Evolutionary conservation across 148 eudicot species (phyloP).

Genomic region (Silene conica): DNA sequence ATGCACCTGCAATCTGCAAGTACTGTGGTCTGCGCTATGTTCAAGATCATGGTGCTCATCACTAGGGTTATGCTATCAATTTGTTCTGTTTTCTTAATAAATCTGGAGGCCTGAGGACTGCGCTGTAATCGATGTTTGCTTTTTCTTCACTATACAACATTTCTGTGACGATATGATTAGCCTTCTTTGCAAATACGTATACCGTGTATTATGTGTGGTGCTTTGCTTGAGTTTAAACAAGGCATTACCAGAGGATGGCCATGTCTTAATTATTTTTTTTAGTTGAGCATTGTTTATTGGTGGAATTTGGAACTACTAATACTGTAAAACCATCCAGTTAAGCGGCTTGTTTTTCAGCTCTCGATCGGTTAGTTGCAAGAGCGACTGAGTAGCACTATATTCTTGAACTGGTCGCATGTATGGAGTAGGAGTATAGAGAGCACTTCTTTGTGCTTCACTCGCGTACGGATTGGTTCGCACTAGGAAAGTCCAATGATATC

Average conservation of each 20-base stretch:
- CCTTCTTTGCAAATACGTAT: not conserved
- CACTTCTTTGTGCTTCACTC: too few relatives aligned
- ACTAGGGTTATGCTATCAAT: slow-evolving; percentile 25
- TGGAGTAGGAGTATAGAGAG: too few relatives aligned
- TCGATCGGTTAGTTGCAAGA: too few relatives aligned
- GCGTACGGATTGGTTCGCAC: too few relatives aligned
- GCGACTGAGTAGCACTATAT: too few relatives aligned
- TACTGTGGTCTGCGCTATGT: slow-evolving; percentile 90
- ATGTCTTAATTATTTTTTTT: not conserved
- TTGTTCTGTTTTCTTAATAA: slow-evolving; percentile 1
- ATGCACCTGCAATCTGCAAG: slow-evolving; percentile 84
- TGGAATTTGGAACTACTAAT: not conserved
- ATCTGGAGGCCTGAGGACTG: not conserved
- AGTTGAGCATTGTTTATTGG: not conserved
- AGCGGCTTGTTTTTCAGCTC: too few relatives aligned
- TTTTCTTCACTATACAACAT: not conserved
- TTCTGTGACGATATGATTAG: not conserved
- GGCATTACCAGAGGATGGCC: not conserved
- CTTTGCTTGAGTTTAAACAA: not conserved
- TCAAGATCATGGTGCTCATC: slow-evolving; percentile 65
- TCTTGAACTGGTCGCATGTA: too few relatives aligned
- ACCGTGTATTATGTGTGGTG: not conserved
- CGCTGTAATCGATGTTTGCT: not conserved
- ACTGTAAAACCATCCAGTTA: not conserved
- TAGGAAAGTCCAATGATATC: too few relatives aligned